Base-by-base conservation (phyloP, 306 rosid genomes). In the Pyrus communis region DNA sequence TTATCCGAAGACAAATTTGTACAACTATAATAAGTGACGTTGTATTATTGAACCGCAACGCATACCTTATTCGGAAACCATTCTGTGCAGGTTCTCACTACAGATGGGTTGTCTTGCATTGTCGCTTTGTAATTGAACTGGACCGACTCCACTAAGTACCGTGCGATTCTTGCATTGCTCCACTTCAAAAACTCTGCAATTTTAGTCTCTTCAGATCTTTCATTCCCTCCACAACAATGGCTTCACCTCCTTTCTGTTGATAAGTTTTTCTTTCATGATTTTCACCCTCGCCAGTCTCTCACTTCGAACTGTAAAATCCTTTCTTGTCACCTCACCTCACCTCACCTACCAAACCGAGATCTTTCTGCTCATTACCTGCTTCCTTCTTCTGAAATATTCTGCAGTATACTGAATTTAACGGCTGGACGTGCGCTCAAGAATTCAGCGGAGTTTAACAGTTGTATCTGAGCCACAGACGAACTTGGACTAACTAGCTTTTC, bases 161-260 rank as follows among this genome's bases (percentile, higher is more conserved):
- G 9, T 51, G 21, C 45, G 27, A 18, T 52, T 69, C 59, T 40
- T 66, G 69, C 74, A 27, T 63, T 75, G 79, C 78, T 78, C 71
- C 83, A n/a, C 77, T 69, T 59, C 30, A 72, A 25, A 3, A 7
- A 19, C 60, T 64, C 75, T 80, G 4, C 38, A 67, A 54, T 70
- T 88, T 85, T 40, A 54, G 78, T 80, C 79, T 75, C 80, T 77
- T 63, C 72, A 80, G 89, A 80, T 88, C 83, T 84, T 79, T 81
- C 82, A 82, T 82, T 85, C 86, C 52, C 72, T 76, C 67, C 43
- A 25, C 55, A 49, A 23, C 33, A 71, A 71, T 67, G 45, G 69
- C 45, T 68, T 64, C 35, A 3, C 27, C 9, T 77, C 52, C 55
- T 42, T 74, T 79, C 40, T 23, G 71, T 51, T 78, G 58, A 51